Evolutionary conservation across 768 basidiomycete genomes (phyloP).

Genomic region (Kwoniella pini): DNA sequence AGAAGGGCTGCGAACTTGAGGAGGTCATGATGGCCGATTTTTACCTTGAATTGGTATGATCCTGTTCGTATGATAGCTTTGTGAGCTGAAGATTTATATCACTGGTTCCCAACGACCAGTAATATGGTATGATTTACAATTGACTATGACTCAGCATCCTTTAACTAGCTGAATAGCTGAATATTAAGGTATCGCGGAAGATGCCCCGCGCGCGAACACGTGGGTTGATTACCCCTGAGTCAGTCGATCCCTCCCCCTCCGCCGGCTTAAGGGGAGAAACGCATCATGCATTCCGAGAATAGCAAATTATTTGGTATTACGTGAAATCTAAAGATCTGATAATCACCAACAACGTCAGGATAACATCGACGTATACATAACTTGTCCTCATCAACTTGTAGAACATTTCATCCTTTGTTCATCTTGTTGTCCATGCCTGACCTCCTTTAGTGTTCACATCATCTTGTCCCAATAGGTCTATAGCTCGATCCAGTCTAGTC

Average conservation of each 20-base stretch:
- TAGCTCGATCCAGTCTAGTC: background rate
- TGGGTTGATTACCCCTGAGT: background rate
- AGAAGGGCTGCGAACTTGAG: constrained; percentile 59
- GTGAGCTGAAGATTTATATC: no score
- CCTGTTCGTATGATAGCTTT: no score
- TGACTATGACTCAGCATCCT: no score
- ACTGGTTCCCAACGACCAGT: no score
- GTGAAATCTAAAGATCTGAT: background rate
- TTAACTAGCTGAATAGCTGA: no score
- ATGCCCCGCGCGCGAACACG: no score
- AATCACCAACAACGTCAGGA: background rate
- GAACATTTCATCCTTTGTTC: background rate
- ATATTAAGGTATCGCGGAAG: no score
- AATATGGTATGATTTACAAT: no score
- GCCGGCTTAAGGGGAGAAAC: no score
- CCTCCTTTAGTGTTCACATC: background rate
- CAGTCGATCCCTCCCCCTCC: background rate
- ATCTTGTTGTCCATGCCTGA: background rate
- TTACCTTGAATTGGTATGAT: no score
- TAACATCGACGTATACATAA: background rate
- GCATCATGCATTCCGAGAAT: no score
- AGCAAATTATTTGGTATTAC: background rate
- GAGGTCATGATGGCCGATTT: background rate
- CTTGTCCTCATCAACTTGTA: background rate
- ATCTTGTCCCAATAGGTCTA: background rate